These are phyloP conservation scores for Euphorbia peplus DNA, from an alignment of 345 rosid species.

Conservation along the genomic window DNA sequence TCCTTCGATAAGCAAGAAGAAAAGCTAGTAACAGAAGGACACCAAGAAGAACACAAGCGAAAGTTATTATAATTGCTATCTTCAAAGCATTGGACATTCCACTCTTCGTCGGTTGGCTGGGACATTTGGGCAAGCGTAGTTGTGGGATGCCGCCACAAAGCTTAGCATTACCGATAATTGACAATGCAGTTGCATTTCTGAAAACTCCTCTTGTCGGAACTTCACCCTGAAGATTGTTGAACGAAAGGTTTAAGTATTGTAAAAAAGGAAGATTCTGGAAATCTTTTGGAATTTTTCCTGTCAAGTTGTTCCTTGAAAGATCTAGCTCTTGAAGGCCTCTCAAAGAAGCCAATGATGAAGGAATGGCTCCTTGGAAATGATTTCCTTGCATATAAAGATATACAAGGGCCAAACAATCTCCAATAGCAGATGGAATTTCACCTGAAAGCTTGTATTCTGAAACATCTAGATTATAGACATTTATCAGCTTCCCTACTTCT, in stretches of 20 bases:
- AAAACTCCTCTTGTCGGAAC: constrained; percentile 35
- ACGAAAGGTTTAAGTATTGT: constrained; percentile 25
- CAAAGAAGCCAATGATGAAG: constrained; percentile 26
- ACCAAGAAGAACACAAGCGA: background rate
- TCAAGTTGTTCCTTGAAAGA: constrained; percentile 35
- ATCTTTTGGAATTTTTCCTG: constrained; percentile 24
- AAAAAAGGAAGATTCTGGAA: constrained; percentile 1
- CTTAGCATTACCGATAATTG: constrained; percentile 24
- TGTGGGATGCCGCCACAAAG: constrained; percentile 34
- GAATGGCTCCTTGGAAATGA: constrained; percentile 29
- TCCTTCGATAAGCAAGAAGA: background rate
- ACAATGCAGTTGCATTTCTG: constrained; percentile 23
- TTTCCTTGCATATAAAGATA: constrained; percentile 19
- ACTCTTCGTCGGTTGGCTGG: background rate
- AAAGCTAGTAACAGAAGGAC: background rate
- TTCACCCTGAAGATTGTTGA: constrained; percentile 40
- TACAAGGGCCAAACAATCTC: constrained; percentile 18
- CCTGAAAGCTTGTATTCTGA: constrained; percentile 29
- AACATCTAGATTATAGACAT: constrained; percentile 12
- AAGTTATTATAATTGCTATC: background rate
- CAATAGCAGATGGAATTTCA: constrained; percentile 19
- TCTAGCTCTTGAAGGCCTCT: constrained; percentile 26
- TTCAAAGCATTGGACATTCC: background rate
- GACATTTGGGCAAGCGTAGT: constrained; percentile 17
- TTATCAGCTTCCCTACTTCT: constrained; percentile 13